phyloP scores from a whole-genome alignment of 1,284 basidiomycete genomes.

The Sanghuangporus weigelae region DNA sequence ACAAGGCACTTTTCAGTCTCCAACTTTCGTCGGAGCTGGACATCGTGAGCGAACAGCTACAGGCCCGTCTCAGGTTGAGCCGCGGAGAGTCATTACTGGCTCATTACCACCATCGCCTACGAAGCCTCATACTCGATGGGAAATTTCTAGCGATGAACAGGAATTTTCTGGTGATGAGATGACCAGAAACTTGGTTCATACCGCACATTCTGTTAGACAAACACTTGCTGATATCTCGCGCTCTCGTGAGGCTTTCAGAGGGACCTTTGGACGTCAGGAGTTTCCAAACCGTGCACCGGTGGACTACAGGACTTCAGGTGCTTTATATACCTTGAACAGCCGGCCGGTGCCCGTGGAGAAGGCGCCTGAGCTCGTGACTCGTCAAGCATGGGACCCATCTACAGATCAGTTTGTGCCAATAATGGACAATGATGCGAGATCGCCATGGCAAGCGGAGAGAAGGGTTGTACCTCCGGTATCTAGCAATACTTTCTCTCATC shows the following conservation, averaged over 20 bases:
- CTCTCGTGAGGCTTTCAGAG: not conserved
- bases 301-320: not conserved
- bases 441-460: not conserved
- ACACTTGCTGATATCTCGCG: not conserved
- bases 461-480: not conserved
- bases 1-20: slow-evolving; percentile 1
- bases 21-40: not conserved
- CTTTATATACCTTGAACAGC: not conserved
- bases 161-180: not conserved
- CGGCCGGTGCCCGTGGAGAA: not conserved
- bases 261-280: not conserved
- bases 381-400: slow-evolving; percentile 2
- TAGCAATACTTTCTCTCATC: not conserved
- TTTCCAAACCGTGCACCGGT: not conserved
- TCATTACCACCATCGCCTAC: not conserved
- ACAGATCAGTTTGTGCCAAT: not conserved
- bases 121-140: not conserved
- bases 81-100: not conserved
- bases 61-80: not conserved
- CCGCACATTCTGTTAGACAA: not conserved
- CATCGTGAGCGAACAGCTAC: not conserved
- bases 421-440: not conserved
- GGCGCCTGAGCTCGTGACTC: not conserved
- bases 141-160: not conserved
- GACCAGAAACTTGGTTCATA: not conserved